phyloP scores from a whole-genome alignment of 164 flowering plant genomes.

The Tetracentron sinense region DNA sequence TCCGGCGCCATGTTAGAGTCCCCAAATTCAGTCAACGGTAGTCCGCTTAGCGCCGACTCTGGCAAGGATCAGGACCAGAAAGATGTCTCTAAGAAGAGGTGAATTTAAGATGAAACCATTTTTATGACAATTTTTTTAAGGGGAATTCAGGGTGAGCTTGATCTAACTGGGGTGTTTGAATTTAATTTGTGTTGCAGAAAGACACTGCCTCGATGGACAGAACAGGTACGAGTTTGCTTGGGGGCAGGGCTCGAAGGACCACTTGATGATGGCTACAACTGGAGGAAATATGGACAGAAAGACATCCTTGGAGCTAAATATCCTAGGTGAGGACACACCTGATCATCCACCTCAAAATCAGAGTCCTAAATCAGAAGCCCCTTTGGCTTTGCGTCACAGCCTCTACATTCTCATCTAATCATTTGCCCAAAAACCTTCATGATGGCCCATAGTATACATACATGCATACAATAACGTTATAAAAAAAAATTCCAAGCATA shows the following conservation, averaged over 20 bases:
- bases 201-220: slow-evolving; percentile 54
- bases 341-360: background rate
- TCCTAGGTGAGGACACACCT: slow-evolving; percentile 59
- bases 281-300: slow-evolving; percentile 99
- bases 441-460: too few species aligned
- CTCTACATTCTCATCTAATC: too few species aligned
- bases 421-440: too few species aligned
- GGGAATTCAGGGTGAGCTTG: background rate
- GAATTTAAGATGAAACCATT: background rate
- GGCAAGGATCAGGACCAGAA: too few species aligned
- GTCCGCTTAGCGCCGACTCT: slow-evolving; percentile 48
- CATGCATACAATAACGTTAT: too few species aligned
- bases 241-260: slow-evolving; percentile 68
- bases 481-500: too few species aligned
- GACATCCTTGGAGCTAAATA: slow-evolving; percentile 79
- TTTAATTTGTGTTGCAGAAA: slow-evolving; percentile 45
- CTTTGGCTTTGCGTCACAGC: too few species aligned
- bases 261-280: slow-evolving; percentile 73
- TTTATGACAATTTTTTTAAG: background rate
- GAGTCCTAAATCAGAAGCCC: too few species aligned
- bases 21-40: slow-evolving; percentile 52
- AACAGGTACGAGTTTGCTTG: slow-evolving; percentile 46
- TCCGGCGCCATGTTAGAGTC: slow-evolving; percentile 32
- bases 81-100: slow-evolving; percentile 56
- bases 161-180: background rate